A percentile compares a stretch with the other conserved stretches of the same genome.
Evolutionary conservation across 352 stramenopile species (phyloP).

Genomic region (Phytophthora lateralis): DNA sequence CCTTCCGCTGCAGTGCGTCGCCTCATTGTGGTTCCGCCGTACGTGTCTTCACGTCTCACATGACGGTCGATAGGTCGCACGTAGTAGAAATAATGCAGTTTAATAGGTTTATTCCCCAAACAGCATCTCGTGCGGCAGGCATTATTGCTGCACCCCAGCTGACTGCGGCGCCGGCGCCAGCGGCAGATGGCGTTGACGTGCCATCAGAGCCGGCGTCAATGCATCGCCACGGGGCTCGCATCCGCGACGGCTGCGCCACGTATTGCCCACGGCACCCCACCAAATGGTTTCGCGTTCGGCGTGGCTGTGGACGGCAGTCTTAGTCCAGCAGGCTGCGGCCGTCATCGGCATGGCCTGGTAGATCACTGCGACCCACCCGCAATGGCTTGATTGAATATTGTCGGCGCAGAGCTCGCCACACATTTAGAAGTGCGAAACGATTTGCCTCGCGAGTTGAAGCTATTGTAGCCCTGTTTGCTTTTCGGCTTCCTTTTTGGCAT

Average conservation of each 20-base stretch:
- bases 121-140: conserved; percentile 16
- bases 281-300: conserved; percentile 11
- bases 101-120: not conserved
- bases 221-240: not conserved
- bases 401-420: conserved; percentile 2
- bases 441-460: conserved; percentile 26
- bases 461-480: conserved; percentile 30
- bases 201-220: conserved; percentile 19
- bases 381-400: not conserved
- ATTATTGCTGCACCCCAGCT: conserved; percentile 12
- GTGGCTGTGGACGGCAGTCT: not conserved
- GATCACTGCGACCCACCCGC: not conserved
- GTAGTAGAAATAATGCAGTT: not conserved
- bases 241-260: conserved; percentile 5
- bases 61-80: not conserved
- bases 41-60: conserved; percentile 31
- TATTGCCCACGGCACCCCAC: conserved; percentile 4
- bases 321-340: not conserved
- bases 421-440: conserved; percentile 16
- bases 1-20: conserved; percentile 3
- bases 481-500: conserved; percentile 16
- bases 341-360: not conserved
- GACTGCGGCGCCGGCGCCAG: conserved; percentile 5
- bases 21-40: no score
- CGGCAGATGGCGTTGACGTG: conserved; percentile 19